These are phyloP conservation scores for Phytophthora citricola DNA, from an alignment of 352 stramenopile genomes.

Conservation along the genomic window DNA sequence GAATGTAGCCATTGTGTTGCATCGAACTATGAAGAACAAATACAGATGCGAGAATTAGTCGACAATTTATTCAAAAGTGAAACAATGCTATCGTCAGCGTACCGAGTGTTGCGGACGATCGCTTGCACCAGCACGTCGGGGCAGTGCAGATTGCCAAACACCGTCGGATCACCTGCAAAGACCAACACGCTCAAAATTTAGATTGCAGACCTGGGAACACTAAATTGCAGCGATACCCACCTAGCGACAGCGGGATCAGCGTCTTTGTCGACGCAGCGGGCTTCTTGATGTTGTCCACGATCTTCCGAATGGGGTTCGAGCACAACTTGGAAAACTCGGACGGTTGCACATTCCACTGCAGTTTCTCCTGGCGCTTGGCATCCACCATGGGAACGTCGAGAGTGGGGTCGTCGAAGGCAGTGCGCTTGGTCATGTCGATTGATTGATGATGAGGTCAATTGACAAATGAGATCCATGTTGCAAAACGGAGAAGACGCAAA, in stretches of 20 bases:
- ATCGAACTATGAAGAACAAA: slow-evolving; percentile 51
- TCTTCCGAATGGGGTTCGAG: slow-evolving; percentile 94
- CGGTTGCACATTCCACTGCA: slow-evolving; percentile 69
- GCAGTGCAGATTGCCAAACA: slow-evolving; percentile 93
- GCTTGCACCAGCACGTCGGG: slow-evolving; percentile 87
- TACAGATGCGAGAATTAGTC: slow-evolving; percentile 4
- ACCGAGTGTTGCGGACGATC: slow-evolving; percentile 76
- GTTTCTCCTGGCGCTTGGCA: slow-evolving; percentile 46
- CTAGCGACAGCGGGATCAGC: slow-evolving; percentile 93
- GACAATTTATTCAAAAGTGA: neutral
- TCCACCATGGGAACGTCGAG: slow-evolving; percentile 30
- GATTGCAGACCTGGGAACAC: neutral
- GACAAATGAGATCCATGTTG: slow-evolving; percentile 13
- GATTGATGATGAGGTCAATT: slow-evolving; percentile 21
- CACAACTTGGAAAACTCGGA: slow-evolving; percentile 76
- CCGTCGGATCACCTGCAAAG: slow-evolving; percentile 87
- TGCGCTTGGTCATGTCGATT: slow-evolving; percentile 52
- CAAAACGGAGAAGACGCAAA: neutral
- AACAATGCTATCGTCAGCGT: neutral
- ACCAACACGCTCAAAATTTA: slow-evolving; percentile 1
- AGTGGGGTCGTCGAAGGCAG: slow-evolving; percentile 31
- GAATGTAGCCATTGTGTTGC: slow-evolving; percentile 93
- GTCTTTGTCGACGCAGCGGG: slow-evolving; percentile 87
- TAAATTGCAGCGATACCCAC: slow-evolving; percentile 18
- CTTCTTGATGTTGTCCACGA: slow-evolving; percentile 96